Evolutionary conservation across 2,329 filamentous ascomycete species (phyloP).

Genomic region (Camptophora hylomeconis): DNA sequence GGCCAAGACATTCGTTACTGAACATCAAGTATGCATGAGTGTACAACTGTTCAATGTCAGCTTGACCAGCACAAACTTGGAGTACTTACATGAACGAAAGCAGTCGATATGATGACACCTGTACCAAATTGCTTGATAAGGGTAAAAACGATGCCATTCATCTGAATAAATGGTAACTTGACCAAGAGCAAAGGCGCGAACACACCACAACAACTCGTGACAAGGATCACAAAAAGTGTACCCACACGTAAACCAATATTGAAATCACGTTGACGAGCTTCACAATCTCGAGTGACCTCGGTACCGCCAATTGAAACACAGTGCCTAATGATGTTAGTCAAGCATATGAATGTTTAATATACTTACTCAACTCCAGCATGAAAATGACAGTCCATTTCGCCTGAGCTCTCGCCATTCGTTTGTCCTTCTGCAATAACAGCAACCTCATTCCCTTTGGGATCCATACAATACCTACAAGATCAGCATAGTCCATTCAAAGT

Average conservation of each 20-base stretch:
- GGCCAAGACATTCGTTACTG: conserved; percentile 52
- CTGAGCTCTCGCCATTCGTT: conserved; percentile 8
- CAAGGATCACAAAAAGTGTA: conserved; percentile 58
- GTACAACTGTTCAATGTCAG: conserved; percentile 42
- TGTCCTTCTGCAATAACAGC: conserved; percentile 31
- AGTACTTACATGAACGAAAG: conserved; percentile 25
- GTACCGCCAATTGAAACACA: conserved; percentile 40
- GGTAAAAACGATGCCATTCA: conserved; percentile 40
- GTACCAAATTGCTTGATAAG: conserved; percentile 49
- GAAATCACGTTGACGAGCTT: conserved; percentile 38
- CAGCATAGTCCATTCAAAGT: neutral
- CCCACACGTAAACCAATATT: conserved; percentile 57
- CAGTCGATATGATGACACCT: conserved; percentile 27
- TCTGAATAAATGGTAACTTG: conserved; percentile 40
- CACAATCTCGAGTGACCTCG: conserved; percentile 30
- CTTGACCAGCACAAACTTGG: too few relatives aligned
- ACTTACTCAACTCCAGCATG: conserved; percentile 62
- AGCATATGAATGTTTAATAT: neutral
- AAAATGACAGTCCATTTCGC: conserved; percentile 51
- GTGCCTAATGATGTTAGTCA: conserved; percentile 24
- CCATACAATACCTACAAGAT: conserved; percentile 46
- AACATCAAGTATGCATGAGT: conserved; percentile 66
- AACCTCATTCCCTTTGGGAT: conserved; percentile 47
- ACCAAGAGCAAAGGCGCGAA: conserved; percentile 54
- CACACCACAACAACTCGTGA: conserved; percentile 55